Base-by-base conservation (phyloP, 1,284 basidiomycete species). In the Neotropicomus parvogracilis region DNA sequence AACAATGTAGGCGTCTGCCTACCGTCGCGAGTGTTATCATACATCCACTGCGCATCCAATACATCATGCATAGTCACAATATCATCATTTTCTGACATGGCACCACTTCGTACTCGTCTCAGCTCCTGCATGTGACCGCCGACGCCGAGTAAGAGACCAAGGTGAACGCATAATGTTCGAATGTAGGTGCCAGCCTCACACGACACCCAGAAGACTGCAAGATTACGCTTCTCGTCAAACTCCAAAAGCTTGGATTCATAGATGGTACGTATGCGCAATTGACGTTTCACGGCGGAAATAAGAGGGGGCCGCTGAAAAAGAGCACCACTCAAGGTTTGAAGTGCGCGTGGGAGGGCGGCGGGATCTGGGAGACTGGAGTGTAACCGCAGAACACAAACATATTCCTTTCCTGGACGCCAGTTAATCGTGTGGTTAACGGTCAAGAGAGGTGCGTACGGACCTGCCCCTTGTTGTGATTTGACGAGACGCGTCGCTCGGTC, bases 1-100 rank as follows among this genome's bases (percentile, higher is more conserved):
- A 20, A 33, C 8, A 9, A 36, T 12, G 16, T 3, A n/a, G n/a
- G n/a, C n/a, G 16, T 27, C n/a, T 27, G 31, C 82, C 56, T 57
- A 88, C 92, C 95, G 71, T 99, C 97, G 42, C 95, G 81, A n/a
- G 91, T 97, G 70, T 97, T 98, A 71, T 99, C 97, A 70, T 97
- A 99, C 63, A 90, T 72, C 95, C 95, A 99, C 66, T 99, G 97
- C 10, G 97, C 97, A 69, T 99, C 97, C 70, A 99, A 74, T 28
- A 99, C 95, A 68, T 99, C 97, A 73, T 99, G 97, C 97, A 99
- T 99, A 28, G 97, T 97, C 51, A 99, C 97, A 63, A 99, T 95
- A 63, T 94, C 92, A 70, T 99, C 97, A 69, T 92, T 93, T 73
- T 99, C 97, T 48, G 88, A 89, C 75, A 98, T 87, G 40, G 95